These are phyloP conservation scores for Heliocybe sulcata DNA, from an alignment of 1,284 basidiomycete genomes.

Conservation along the genomic window DNA sequence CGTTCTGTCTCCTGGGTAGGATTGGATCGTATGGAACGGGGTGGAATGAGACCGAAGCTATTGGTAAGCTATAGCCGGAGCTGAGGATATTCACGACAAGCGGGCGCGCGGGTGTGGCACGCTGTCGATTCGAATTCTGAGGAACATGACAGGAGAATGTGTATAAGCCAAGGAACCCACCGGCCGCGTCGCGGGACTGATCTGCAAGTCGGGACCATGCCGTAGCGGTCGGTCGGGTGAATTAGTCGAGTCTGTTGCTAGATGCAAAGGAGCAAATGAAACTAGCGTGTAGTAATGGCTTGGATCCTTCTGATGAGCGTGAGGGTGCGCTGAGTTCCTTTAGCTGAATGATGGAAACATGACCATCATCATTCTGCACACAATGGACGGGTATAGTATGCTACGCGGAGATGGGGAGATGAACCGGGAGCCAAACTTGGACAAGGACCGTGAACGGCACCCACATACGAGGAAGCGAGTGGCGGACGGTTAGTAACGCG, in stretches of 20 bases:
- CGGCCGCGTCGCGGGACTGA: neutral
- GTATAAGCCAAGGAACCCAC: neutral
- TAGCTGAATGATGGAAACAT: neutral
- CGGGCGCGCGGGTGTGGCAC: no score
- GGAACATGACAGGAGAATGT: neutral
- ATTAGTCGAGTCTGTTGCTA: neutral
- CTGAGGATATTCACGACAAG: no score
- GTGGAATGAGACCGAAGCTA: no score
- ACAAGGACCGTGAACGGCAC: neutral
- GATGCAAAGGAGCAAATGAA: neutral
- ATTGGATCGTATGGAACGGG: no score
- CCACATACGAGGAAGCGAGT: neutral
- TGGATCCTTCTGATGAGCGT: neutral
- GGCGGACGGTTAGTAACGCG: neutral
- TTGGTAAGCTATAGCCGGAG: no score
- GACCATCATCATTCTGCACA: neutral
- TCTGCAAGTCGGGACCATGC: neutral
- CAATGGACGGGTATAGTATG: neutral
- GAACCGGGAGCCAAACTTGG: neutral
- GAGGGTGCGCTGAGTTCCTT: neutral
- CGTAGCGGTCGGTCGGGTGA: neutral
- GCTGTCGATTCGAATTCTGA: neutral
- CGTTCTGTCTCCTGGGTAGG: neutral
- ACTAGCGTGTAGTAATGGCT: neutral
- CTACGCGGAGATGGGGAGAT: neutral